Evolutionary conservation across 2,329 filamentous ascomycete species (phyloP), one percentile per base, ranked within the genome.

Genomic region (Ophiosphaerella korrae): DNA sequence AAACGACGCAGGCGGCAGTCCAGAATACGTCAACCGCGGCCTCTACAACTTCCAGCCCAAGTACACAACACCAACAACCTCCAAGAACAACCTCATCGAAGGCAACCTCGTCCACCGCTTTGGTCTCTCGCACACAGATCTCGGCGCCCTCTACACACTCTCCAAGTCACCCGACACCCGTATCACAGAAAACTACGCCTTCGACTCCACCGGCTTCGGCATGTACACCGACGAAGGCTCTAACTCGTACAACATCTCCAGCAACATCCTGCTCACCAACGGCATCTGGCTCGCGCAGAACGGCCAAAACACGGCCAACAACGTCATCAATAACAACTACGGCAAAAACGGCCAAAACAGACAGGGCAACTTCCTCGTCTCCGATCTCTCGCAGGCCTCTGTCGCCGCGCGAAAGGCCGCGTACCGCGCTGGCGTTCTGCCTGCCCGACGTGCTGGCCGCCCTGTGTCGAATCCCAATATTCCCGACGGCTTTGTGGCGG

Each of bases 11-110:
- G 51, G 54, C 32, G 54, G 54, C 7, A 54, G 51, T 42, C 50
- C 54, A 11, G 51, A 57, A 24, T 57, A 57, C 32, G 48, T 48
- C 34, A 54, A 52, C 33, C 54, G 54, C 6, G 54, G 54, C 14
- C 34, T 57, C 24, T 57, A 57, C 51, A 53, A 57, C 14, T 57
- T 52, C 32, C 54, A 57, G 29, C 51, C 54, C 23, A 44, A 57
- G 45, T 57, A 57, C 48, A 46, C 51, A 12, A 54, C 34, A 9
- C 54, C 54, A 7, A 57, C 54, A 7, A 50, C 41, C 13, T 47
- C 39, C 32, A 35, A 37, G 31, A 52, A 57, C 42, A 57, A 57
- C 42, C 44, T 39, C 2, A 45, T 57, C 31, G 44, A 45, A 13
- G 51, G 48, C 7, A 57, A 57, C 39, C 32, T 57, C 24, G 32